Percentiles rank a stretch among this genome's conserved stretches.
Evolutionary conservation across 2,329 filamentous ascomycete species (phyloP).

Genomic region (Zopfia rhizophila): DNA sequence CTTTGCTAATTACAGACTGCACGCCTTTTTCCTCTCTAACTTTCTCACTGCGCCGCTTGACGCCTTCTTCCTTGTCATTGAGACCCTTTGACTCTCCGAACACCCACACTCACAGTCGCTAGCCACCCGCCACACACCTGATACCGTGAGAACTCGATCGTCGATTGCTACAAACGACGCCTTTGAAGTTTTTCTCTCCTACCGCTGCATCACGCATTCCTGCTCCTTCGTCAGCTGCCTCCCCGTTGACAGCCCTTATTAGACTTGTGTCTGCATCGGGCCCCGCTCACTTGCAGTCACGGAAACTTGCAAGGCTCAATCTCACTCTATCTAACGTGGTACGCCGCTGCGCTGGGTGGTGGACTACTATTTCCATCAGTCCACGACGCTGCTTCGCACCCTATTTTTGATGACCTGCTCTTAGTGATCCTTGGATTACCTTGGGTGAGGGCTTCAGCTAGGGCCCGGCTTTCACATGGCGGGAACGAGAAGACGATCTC

Average conservation of each 20-base stretch:
- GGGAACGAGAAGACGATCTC: slow-evolving; percentile 33
- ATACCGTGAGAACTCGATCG: too few species aligned
- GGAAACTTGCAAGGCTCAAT: slow-evolving; percentile 21
- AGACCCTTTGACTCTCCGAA: too few species aligned
- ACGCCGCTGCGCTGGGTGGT: too few species aligned
- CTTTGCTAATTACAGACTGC: slow-evolving; percentile 39
- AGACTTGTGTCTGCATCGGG: slow-evolving; percentile 9
- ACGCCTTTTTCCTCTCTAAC: background rate
- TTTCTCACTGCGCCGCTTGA: slow-evolving; percentile 1
- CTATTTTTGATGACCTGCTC: slow-evolving; percentile 18
- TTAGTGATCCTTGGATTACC: slow-evolving; percentile 8
- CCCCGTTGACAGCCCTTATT: slow-evolving; percentile 1
- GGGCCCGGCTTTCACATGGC: slow-evolving; percentile 31
- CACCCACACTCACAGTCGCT: too few species aligned
- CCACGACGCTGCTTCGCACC: slow-evolving; percentile 4
- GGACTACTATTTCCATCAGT: slow-evolving; percentile 22
- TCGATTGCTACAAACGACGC: too few species aligned
- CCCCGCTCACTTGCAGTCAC: slow-evolving; percentile 27
- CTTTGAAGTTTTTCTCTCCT: slow-evolving; percentile 4
- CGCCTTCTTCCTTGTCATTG: slow-evolving; percentile 22
- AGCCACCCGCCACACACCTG: too few species aligned
- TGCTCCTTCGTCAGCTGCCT: slow-evolving; percentile 18
- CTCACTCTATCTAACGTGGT: too few species aligned
- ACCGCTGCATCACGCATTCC: slow-evolving; percentile 15
- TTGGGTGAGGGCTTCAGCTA: slow-evolving; percentile 1